These are phyloP conservation scores for Prunus mume DNA, from an alignment of 306 rosid species.

Conservation along the genomic window DNA sequence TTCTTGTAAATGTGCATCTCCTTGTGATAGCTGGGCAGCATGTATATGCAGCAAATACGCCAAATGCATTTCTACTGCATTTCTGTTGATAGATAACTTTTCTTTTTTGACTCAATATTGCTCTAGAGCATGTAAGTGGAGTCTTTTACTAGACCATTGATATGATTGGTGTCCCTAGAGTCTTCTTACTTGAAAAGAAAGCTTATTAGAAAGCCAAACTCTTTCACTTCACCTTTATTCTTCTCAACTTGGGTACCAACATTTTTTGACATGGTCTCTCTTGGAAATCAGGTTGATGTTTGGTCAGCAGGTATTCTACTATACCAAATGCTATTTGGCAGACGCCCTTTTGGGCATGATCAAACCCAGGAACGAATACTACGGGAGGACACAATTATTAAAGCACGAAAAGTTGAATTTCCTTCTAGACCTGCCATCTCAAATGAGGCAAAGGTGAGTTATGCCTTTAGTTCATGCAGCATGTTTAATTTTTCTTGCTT, in stretches of 20 bases:
- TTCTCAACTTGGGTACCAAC: neutral
- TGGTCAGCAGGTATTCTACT: slow-evolving; percentile 93
- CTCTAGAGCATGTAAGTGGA: neutral
- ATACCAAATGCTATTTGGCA: slow-evolving; percentile 96
- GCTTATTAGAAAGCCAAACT: slow-evolving; percentile 7
- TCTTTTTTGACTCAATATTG: neutral
- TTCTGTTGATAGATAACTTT: neutral
- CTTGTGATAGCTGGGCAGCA: neutral
- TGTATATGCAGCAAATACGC: neutral
- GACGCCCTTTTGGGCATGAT: slow-evolving; percentile 97
- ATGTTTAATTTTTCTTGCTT: neutral
- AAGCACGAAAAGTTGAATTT: slow-evolving; percentile 95
- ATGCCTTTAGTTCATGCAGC: neutral
- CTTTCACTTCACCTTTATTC: neutral
- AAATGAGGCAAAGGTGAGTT: slow-evolving; percentile 92
- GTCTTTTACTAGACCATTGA: neutral
- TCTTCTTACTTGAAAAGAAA: slow-evolving; percentile 1
- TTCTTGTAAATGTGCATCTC: slow-evolving; percentile 5
- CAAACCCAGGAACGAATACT: slow-evolving; percentile 94
- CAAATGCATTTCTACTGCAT: neutral
- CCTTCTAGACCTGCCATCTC: slow-evolving; percentile 87
- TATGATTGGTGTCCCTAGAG: neutral
- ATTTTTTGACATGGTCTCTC: slow-evolving; percentile 23
- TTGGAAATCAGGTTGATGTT: slow-evolving; percentile 81
- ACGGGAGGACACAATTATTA: slow-evolving; percentile 94